These are phyloP conservation scores for Mycena capillaripes DNA, from an alignment of 768 basidiomycete species.

Conservation along the genomic window DNA sequence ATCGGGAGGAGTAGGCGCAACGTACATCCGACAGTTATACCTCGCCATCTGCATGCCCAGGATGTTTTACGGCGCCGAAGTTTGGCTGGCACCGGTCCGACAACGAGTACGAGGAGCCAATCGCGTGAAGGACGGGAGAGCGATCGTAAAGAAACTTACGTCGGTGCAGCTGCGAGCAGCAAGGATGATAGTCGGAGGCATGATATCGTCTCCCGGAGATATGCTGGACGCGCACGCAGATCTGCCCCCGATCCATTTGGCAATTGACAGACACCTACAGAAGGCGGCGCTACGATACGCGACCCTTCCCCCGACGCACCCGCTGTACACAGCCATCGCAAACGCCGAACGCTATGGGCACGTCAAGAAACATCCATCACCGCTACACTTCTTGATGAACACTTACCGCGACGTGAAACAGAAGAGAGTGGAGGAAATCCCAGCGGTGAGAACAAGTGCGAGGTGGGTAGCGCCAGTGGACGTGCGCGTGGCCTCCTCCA, in stretches of 20 bases:
- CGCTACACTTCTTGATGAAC: constrained; percentile 24
- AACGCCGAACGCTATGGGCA: background rate
- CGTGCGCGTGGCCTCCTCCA: constrained; percentile 14
- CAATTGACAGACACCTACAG: background rate
- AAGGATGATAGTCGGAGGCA: background rate
- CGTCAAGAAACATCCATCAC: constrained; percentile 21
- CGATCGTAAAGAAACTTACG: background rate
- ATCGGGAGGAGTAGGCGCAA: background rate
- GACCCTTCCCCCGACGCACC: constrained; percentile 13
- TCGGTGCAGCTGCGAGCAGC: background rate
- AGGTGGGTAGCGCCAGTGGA: background rate
- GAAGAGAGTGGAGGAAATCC: constrained; percentile 20
- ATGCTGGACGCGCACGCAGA: background rate
- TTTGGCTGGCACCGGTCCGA: background rate
- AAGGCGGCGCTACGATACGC: background rate
- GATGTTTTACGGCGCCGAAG: background rate
- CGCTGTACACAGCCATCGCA: constrained; percentile 29
- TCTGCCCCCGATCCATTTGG: background rate
- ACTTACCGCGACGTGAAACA: constrained; percentile 3
- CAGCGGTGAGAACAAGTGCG: background rate
- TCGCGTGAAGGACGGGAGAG: background rate
- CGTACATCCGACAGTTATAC: background rate
- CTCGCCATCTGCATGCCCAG: background rate
- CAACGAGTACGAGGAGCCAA: background rate
- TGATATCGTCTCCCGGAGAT: background rate